These are phyloP conservation scores for Heliosperma pusillum DNA, from an alignment of 148 eudicot genomes.

Conservation along the genomic window DNA sequence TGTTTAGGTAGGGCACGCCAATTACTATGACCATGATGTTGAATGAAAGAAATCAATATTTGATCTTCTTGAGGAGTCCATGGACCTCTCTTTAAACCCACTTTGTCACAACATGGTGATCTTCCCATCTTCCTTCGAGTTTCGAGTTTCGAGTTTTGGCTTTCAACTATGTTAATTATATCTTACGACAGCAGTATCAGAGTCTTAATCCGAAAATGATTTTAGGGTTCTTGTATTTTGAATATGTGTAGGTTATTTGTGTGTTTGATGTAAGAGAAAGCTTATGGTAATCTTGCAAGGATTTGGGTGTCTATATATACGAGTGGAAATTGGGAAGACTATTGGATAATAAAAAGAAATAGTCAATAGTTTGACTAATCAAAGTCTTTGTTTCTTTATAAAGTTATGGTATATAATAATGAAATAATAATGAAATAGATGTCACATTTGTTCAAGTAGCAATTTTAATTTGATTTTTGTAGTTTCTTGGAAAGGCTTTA, in stretches of 20 bases:
- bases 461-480: conserved; percentile 8
- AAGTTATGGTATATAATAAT: conserved; percentile 4
- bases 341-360: background rate
- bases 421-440: background rate
- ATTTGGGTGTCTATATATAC: conserved; percentile 16
- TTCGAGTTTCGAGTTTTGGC: no score
- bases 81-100: conserved; percentile 62
- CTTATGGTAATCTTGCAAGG: background rate
- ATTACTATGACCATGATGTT: conserved; percentile 52
- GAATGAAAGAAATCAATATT: conserved; percentile 40
- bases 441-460: conserved; percentile 12
- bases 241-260: background rate
- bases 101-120: conserved; percentile 70
- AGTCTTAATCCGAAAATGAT: background rate
- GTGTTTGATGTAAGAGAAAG: background rate
- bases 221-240: background rate
- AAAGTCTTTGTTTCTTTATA: conserved; percentile 12
- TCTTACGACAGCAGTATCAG: background rate
- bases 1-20: conserved; percentile 68
- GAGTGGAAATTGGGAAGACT: conserved; percentile 2
- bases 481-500: conserved; percentile 27
- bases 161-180: no score
- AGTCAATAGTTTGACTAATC: conserved; percentile 20
- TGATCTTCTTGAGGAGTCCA: conserved; percentile 68
- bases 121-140: conserved; percentile 41